These are phyloP conservation scores for Trichoderma koningiopsis DNA, from an alignment of 2,329 filamentous ascomycete genomes.

Conservation along the genomic window DNA sequence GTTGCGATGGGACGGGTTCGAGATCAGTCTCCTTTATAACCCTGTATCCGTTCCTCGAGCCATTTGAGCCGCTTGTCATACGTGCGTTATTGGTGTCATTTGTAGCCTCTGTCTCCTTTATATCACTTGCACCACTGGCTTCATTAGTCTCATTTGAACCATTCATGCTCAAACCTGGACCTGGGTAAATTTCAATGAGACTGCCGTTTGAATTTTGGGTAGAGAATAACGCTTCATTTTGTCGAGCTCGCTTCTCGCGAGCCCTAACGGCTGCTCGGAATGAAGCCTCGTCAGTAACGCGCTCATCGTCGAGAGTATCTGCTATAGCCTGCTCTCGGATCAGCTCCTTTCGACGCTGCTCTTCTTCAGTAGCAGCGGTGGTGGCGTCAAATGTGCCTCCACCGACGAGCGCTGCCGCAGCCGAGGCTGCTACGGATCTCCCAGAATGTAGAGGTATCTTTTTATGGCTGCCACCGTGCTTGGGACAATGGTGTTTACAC, in stretches of 20 bases:
- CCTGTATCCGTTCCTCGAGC: neutral
- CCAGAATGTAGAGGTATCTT: slow-evolving; percentile 26
- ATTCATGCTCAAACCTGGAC: neutral
- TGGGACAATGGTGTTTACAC: neutral
- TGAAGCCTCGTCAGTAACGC: slow-evolving; percentile 66
- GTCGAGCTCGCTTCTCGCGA: slow-evolving; percentile 59
- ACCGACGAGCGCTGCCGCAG: slow-evolving; percentile 33
- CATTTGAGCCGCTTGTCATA: neutral
- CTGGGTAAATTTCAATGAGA: neutral
- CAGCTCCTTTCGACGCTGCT: slow-evolving; percentile 59
- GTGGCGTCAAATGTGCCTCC: slow-evolving; percentile 23
- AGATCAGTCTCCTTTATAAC: neutral
- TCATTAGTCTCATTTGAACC: neutral
- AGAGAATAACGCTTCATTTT: slow-evolving; percentile 44
- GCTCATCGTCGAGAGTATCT: slow-evolving; percentile 67
- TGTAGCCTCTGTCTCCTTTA: neutral
- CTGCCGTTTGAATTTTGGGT: neutral
- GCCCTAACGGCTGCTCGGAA: slow-evolving; percentile 66
- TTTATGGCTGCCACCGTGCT: slow-evolving; percentile 23
- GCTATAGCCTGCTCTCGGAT: slow-evolving; percentile 67
- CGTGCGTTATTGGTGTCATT: neutral
- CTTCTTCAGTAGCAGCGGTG: slow-evolving; percentile 36
- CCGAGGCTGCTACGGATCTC: slow-evolving; percentile 30
- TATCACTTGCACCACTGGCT: neutral
- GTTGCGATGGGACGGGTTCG: slow-evolving; percentile 42